Evolutionary conservation across 768 basidiomycete genomes (phyloP).

Genomic region (Exsudoporus frostii): DNA sequence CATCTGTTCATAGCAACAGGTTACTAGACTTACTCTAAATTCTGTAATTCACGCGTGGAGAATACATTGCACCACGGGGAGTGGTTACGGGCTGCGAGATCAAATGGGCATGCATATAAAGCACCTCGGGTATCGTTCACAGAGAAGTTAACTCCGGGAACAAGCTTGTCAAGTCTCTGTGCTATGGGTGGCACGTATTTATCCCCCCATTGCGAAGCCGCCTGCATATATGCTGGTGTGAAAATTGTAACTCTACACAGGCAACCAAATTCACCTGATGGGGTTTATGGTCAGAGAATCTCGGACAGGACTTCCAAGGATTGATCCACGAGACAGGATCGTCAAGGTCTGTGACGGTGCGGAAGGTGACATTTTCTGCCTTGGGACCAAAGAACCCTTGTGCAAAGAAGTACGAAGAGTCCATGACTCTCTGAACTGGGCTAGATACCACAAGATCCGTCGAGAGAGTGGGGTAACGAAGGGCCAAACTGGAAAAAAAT

Average conservation of each 20-base stretch:
- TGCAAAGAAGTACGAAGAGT: constrained; percentile 41
- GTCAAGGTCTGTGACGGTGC: constrained; percentile 32
- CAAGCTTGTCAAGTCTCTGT: constrained; percentile 31
- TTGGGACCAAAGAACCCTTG: constrained; percentile 37
- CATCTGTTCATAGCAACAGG: background rate
- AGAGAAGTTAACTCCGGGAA: constrained; percentile 34
- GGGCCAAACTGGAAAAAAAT: constrained; percentile 15
- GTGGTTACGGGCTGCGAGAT: constrained; percentile 33
- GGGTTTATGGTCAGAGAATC: constrained; percentile 2
- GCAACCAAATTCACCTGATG: constrained; percentile 3
- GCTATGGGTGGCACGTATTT: constrained; percentile 37
- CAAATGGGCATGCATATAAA: constrained; percentile 42
- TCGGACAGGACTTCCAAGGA: constrained; percentile 38
- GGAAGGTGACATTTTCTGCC: constrained; percentile 27
- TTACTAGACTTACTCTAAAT: constrained; percentile 35
- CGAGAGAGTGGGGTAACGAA: constrained; percentile 22
- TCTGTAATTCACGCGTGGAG: constrained; percentile 30
- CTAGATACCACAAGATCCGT: constrained; percentile 18
- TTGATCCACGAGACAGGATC: constrained; percentile 41
- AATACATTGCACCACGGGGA: constrained; percentile 44
- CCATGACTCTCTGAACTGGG: constrained; percentile 29
- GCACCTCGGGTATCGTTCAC: constrained; percentile 38
- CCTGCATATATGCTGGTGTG: constrained; percentile 7
- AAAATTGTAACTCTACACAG: background rate
- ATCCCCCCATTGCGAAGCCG: constrained; percentile 29